These are phyloP conservation scores for Ambispora gerdemannii DNA, from an alignment of 192 early-diverging fungal genomes.

Conservation along the genomic window DNA sequence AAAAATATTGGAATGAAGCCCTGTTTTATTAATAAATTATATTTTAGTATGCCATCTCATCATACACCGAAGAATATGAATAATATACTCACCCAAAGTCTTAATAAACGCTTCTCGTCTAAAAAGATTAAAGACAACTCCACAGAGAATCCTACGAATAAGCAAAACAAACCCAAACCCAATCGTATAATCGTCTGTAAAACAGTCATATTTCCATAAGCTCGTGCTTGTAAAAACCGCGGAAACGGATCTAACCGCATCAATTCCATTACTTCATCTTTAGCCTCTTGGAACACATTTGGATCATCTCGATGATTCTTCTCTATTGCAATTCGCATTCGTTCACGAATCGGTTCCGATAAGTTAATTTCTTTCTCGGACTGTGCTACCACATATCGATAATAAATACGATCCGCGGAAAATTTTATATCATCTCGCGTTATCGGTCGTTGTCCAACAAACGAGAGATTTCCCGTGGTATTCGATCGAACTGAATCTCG, in stretches of 20 bases:
- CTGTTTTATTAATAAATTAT: slow-evolving; percentile 22
- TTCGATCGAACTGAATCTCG: slow-evolving; percentile 29
- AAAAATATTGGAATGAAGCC: slow-evolving; percentile 27
- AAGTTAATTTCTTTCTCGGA: slow-evolving; percentile 51
- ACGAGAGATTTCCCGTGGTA: slow-evolving; percentile 24
- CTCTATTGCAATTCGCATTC: slow-evolving; percentile 36
- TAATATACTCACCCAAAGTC: slow-evolving; percentile 50
- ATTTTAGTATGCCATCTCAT: not conserved
- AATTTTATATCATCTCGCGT: slow-evolving; percentile 49
- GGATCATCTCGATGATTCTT: slow-evolving; percentile 42
- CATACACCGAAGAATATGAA: not conserved
- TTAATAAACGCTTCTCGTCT: slow-evolving; percentile 37
- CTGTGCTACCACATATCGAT: slow-evolving; percentile 48
- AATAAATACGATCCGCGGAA: slow-evolving; percentile 54
- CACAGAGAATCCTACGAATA: slow-evolving; percentile 52
- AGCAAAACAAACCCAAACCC: slow-evolving; percentile 44
- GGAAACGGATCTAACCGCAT: slow-evolving; percentile 56
- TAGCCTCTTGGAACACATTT: slow-evolving; percentile 54
- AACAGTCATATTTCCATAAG: slow-evolving; percentile 54
- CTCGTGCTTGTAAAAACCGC: slow-evolving; percentile 51
- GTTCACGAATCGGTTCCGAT: slow-evolving; percentile 38
- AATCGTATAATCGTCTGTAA: slow-evolving; percentile 46
- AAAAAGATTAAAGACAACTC: slow-evolving; percentile 55
- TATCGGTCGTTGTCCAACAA: slow-evolving; percentile 24
- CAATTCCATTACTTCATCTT: slow-evolving; percentile 47